Conservation (phyloP, 208 protist species). For the Phytomonas serpens region DNA sequence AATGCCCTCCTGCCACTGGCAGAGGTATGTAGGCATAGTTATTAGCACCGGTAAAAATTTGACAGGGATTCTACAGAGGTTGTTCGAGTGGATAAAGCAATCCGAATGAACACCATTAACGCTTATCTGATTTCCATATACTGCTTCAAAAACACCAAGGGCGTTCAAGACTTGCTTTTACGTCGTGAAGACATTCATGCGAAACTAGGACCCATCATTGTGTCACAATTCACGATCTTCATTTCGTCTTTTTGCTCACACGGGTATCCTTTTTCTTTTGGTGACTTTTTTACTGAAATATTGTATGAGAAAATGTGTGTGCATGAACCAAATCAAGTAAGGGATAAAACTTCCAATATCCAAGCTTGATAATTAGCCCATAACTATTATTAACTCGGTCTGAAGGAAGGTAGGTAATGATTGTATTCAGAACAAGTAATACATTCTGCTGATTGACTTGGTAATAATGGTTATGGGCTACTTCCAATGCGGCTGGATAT, state of each 20-base stretch:
- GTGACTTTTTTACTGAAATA: not conserved
- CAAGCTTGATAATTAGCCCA: not conserved
- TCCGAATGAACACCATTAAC: no score
- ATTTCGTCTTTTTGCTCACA: not conserved
- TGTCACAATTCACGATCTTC: not conserved
- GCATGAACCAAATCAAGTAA: not conserved
- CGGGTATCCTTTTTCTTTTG: not conserved
- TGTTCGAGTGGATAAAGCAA: no score
- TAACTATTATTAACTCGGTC: not conserved
- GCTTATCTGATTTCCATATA: no score
- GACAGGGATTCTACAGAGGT: no score
- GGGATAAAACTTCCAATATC: not conserved
- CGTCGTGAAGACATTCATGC: no score
- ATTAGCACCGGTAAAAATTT: no score
- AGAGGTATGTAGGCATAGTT: not conserved
- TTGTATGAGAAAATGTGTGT: not conserved
- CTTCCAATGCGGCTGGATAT: not conserved
- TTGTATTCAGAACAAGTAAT: not conserved
- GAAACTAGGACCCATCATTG: no score
- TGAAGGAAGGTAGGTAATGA: not conserved
- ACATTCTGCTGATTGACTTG: not conserved
- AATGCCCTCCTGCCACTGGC: not conserved
- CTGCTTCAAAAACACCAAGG: no score
- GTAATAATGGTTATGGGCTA: not conserved
- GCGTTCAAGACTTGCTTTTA: no score